Evolutionary conservation across 306 rosid genomes (phyloP), one percentile per base, ranked within the genome.

Genomic region (Fagus crenata): DNA sequence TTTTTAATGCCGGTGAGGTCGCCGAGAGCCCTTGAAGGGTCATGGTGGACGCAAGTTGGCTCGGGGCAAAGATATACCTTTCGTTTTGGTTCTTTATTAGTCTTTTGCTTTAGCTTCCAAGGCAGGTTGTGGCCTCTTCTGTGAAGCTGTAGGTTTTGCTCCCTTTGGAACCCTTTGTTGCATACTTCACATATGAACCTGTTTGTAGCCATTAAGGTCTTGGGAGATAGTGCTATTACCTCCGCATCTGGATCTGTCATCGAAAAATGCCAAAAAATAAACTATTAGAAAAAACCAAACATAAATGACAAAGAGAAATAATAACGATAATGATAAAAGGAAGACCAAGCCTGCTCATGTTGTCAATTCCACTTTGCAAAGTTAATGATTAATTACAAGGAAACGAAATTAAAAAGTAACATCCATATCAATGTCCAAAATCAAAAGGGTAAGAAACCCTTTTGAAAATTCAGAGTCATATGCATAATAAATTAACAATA

Each of bases 61-160:
- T 94, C 98, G 0, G 98, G 98, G 59, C 98, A 94, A 5, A 94
- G 81, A 73, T 90, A 94, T n/a, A 94, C 98, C 84, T 94, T 94
- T 22, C 94, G 79, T 81, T 79, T 89, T 14, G 93, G 98, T 40
- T 94, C 98, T 76, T 94, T 94, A 37, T 77, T 94, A 7, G 80
- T 83, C 80, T 94, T 94, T 49, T 94, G 98, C 88, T 94, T 94
- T 7, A 94, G 86, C 90, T 94, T 94, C 98, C 98, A 94, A 1
- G 98, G 98, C 28, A 94, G 86, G 76, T 94, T 94, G 85, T 94
- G 98, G 42, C 98, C 98, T 92, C 98, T 90, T 86, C 98, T 90
- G 81, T 93, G 98, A 1, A 93, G 96, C 84, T 93, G 98, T 32
- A 93, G 89, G 55, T 93, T 93, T 79, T 93, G 98, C 86, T 93